Evolutionary conservation across 176 grass and related monocot species (phyloP).

Genomic region (Cenchrus fungigraminus): DNA sequence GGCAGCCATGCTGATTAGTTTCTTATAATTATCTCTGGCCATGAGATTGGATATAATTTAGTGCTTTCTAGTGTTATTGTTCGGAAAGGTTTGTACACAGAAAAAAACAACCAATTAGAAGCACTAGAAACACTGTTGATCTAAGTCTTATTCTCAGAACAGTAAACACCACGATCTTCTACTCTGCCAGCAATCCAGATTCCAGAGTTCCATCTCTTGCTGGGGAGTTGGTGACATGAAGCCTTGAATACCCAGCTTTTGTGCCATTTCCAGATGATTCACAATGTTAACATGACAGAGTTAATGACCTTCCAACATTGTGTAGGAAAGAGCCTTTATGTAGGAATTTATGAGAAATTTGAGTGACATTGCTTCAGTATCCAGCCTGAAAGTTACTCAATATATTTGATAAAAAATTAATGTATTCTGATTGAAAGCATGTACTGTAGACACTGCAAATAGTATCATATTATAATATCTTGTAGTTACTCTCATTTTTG

Average conservation of each 20-base stretch:
- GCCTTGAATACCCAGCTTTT: neutral
- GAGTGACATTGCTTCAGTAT: neutral
- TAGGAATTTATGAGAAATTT: slow-evolving; percentile 9
- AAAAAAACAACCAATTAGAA: no score
- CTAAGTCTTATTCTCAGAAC: neutral
- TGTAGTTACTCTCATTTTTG: slow-evolving; percentile 21
- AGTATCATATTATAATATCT: neutral
- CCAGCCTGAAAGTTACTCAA: neutral
- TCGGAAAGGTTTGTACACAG: slow-evolving; percentile 17
- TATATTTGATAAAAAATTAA: slow-evolving; percentile 12
- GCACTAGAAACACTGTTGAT: neutral
- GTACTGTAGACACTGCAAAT: neutral
- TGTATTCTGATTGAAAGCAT: slow-evolving; percentile 1
- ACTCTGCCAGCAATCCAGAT: neutral
- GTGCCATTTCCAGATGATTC: neutral
- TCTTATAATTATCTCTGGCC: neutral
- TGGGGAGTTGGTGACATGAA: neutral
- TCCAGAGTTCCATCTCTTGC: neutral
- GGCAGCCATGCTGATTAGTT: neutral
- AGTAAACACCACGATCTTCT: neutral
- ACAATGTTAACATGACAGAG: neutral
- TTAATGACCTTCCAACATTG: neutral
- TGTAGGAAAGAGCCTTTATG: neutral
- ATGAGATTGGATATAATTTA: slow-evolving; percentile 17
- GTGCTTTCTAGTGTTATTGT: neutral